These are phyloP conservation scores for Fusarium protoensiforme DNA, from an alignment of 2,329 filamentous ascomycete genomes.

Conservation along the genomic window DNA sequence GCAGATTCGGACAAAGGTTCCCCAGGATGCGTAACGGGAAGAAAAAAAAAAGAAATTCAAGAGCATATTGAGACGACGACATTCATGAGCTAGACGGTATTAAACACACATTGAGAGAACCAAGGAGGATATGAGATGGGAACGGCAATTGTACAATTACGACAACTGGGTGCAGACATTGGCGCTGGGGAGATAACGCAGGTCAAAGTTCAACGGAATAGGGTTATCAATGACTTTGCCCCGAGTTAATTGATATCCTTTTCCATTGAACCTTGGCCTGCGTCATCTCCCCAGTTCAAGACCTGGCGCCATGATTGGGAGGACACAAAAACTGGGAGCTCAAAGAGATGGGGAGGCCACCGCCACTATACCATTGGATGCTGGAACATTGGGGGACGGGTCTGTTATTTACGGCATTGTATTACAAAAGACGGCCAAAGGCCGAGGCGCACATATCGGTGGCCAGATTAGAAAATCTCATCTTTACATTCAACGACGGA, in stretches of 20 bases:
- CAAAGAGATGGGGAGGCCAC: not conserved
- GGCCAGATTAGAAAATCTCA: not conserved
- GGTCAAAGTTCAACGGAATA: not conserved
- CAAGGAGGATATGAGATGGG: not conserved
- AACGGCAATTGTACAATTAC: not conserved
- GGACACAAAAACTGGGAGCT: not conserved
- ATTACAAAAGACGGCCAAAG: not conserved
- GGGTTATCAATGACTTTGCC: not conserved
- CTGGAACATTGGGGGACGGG: not conserved
- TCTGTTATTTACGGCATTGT: not conserved
- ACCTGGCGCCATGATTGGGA: not conserved
- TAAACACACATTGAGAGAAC: not conserved
- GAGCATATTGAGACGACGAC: not conserved
- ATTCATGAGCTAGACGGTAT: not conserved
- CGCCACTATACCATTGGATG: not conserved
- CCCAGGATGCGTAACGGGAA: conserved; percentile 35
- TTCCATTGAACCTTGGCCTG: not conserved
- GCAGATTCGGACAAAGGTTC: conserved; percentile 77
- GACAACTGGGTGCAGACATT: not conserved
- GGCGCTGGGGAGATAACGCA: not conserved
- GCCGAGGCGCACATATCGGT: not conserved
- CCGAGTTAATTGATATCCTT: not conserved
- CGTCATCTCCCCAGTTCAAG: not conserved
- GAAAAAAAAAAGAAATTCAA: not conserved
- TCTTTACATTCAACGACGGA: not conserved